A percentile compares a stretch with the other conserved stretches of the same genome.
These are phyloP conservation scores for Malus hybrid DNA, from an alignment of 331 rosid genomes.

Conservation along the genomic window DNA sequence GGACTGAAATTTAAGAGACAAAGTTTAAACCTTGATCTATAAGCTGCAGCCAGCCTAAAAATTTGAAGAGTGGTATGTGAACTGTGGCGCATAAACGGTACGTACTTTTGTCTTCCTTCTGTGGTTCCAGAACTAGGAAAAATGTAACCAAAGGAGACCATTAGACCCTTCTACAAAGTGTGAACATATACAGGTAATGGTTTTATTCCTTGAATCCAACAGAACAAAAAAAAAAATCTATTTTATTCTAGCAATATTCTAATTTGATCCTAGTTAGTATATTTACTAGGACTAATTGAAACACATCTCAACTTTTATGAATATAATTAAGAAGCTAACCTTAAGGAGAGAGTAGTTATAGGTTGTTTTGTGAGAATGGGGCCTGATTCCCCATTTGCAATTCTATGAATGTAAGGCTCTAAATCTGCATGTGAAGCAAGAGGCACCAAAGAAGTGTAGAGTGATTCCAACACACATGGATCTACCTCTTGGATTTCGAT, in stretches of 20 bases:
- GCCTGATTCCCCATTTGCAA: slow-evolving; percentile 65
- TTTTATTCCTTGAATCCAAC: not conserved
- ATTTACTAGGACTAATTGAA: not conserved
- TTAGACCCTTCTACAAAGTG: not conserved
- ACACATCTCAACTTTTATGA: not conserved
- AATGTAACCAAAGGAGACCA: not conserved
- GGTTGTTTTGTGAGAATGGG: slow-evolving; percentile 74
- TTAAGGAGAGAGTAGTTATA: slow-evolving; percentile 73
- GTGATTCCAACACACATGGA: slow-evolving; percentile 54
- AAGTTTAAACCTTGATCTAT: slow-evolving; percentile 64
- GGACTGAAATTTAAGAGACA: not conserved
- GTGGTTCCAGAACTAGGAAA: slow-evolving; percentile 83
- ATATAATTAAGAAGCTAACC: slow-evolving; percentile 26
- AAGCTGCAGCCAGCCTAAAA: slow-evolving; percentile 75
- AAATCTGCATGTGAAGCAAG: slow-evolving; percentile 71
- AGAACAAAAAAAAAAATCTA: not conserved
- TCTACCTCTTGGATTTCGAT: slow-evolving; percentile 46
- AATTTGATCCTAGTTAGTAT: no score
- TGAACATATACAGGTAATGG: not conserved
- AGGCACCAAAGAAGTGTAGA: slow-evolving; percentile 70
- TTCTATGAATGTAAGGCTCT: slow-evolving; percentile 67
- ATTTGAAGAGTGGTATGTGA: slow-evolving; percentile 92
- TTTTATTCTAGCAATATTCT: not conserved
- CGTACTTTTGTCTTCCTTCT: slow-evolving; percentile 79
- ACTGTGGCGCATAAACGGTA: slow-evolving; percentile 76